Evolutionary conservation across 305 asterid species (phyloP), one percentile per base, ranked within the genome.

Genomic region (Solanum chacoense): DNA sequence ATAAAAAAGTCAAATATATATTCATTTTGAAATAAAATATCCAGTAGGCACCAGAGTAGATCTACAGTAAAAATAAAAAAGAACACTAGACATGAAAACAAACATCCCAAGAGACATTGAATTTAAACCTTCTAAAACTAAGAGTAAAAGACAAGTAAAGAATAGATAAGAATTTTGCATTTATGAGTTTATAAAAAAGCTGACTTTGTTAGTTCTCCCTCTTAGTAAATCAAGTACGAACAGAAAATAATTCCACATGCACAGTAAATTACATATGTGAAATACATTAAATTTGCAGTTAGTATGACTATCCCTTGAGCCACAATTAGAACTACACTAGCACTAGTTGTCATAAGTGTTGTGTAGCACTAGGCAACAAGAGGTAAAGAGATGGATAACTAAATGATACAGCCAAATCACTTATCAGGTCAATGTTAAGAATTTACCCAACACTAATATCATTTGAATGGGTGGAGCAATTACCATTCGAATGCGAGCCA

Each of bases 401-500:
- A 81, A 28, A 28, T 5, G 29, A 50, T 81, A 81, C 26, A 81
- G 20, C 86, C 38, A 80, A 80, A 80, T 42, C 86, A 80, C 67
- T 12, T 28, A 20, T 81, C 71, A 29, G 71, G 71, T 81, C 38
- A 81, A 81, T 18, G 71, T 16, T 65, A 42, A 81, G 55, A 81
- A 81, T 81, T 81, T 42, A 42, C 71, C 71, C 2, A 81, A 42
- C 71, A 40, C 71, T 42, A 81, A 4, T 81, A 42, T 29, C 86
- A 42, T n/a, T 42, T 81, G 24, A 81, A 42, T 42, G 71, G 71
- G 16, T 16, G 73, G 90, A 90, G 93, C 81, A 87, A 89, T 96
- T 98, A 98, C 99, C 99, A 98, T 93, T 88, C 99, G 94, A 90
- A 98, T 98, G 84, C 99, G 99, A 92, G 98, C 97, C 99, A 96